Evolutionary conservation across 352 stramenopile species (phyloP).

Genomic region (Elongisporangium undulatum): DNA sequence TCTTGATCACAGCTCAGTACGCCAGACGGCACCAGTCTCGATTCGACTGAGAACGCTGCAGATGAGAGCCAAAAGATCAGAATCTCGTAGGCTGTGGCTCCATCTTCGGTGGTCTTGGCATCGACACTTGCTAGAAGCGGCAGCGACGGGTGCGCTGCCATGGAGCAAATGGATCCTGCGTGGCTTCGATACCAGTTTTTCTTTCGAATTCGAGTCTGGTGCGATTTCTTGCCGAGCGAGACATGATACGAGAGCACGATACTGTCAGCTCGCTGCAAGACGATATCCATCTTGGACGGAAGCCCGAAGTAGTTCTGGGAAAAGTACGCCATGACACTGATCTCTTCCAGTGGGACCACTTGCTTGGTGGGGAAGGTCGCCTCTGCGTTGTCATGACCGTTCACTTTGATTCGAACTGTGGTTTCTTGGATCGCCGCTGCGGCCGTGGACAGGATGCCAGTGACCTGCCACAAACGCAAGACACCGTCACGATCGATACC

Average conservation of each 20-base stretch:
- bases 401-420: slow-evolving; percentile 63
- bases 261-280: slow-evolving; percentile 67
- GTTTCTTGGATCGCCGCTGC: slow-evolving; percentile 48
- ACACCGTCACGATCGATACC: slow-evolving; percentile 61
- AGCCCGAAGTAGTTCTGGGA: slow-evolving; percentile 66
- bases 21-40: slow-evolving; percentile 72
- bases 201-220: slow-evolving; percentile 49
- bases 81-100: slow-evolving; percentile 42
- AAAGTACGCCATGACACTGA: slow-evolving; percentile 80
- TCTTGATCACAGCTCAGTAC: slow-evolving; percentile 48
- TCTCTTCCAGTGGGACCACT: slow-evolving; percentile 39
- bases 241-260: slow-evolving; percentile 78
- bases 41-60: slow-evolving; percentile 75
- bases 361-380: neutral
- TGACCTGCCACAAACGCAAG: slow-evolving; percentile 62
- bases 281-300: slow-evolving; percentile 69
- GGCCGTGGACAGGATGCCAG: slow-evolving; percentile 26
- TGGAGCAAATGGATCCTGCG: slow-evolving; percentile 55
- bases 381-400: slow-evolving; percentile 17
- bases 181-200: slow-evolving; percentile 82
- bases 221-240: slow-evolving; percentile 25
- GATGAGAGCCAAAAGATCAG: slow-evolving; percentile 84
- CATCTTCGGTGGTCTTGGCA: slow-evolving; percentile 13
- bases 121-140: slow-evolving; percentile 72
- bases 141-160: slow-evolving; percentile 70